Evolutionary conservation across 2,329 filamentous ascomycete species (phyloP).

Genomic region (Lecanosticta acicola): DNA sequence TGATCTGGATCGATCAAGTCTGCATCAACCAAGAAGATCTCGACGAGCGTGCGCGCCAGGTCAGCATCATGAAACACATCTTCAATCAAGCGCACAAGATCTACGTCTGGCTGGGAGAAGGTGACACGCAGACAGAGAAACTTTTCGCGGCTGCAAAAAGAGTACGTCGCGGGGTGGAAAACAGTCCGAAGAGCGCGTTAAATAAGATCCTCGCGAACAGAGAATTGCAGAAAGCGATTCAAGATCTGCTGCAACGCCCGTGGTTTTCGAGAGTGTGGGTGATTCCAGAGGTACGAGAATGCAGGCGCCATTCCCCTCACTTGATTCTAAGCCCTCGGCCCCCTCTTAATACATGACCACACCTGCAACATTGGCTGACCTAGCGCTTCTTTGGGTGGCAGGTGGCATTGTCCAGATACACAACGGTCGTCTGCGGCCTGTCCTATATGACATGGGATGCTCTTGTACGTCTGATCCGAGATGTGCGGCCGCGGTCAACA

Average conservation of each 20-base stretch:
- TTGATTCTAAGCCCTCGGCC: no score
- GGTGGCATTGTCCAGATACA: constrained; percentile 22
- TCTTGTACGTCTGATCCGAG: constrained; percentile 25
- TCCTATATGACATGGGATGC: constrained; percentile 17
- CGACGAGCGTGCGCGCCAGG: constrained; percentile 30
- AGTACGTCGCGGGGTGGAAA: constrained; percentile 18
- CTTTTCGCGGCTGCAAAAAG: constrained; percentile 27
- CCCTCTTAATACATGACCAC: no score
- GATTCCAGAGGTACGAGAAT: constrained; percentile 23
- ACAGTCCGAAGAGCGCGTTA: constrained; percentile 12
- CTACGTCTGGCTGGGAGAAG: constrained; percentile 28
- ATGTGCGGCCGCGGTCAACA: constrained; percentile 14
- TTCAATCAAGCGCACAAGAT: constrained; percentile 27
- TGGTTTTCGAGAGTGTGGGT: constrained; percentile 31
- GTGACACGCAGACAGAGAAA: constrained; percentile 23
- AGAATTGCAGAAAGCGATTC: constrained; percentile 26
- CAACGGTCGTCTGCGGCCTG: constrained; percentile 19
- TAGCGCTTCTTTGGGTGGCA: no score
- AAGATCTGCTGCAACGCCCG: constrained; percentile 25
- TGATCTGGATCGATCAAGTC: constrained; percentile 30
- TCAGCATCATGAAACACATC: constrained; percentile 34
- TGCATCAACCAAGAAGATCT: constrained; percentile 34
- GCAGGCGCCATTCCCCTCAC: no score
- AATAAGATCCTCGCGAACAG: constrained; percentile 20
- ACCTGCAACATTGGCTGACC: no score